phyloP scores from a whole-genome alignment of 2,329 filamentous ascomycete species.

The Dryadomyces quercivorus region DNA sequence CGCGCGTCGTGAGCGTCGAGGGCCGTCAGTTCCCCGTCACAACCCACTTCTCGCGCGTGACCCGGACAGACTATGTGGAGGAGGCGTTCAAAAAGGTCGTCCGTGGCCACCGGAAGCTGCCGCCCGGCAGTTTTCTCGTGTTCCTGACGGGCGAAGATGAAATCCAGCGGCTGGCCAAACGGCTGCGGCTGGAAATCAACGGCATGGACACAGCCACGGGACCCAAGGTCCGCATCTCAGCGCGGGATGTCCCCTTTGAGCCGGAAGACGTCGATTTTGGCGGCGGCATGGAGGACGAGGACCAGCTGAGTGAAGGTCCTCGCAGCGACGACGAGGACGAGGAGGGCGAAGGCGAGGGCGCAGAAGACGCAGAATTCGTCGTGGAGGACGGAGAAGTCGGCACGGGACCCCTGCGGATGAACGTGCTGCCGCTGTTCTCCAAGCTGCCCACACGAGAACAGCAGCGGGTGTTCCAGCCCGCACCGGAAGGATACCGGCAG shows the following conservation, averaged over 20 bases:
- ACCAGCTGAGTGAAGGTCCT: neutral
- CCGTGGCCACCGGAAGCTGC: slow-evolving; percentile 78
- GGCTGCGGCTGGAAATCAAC: slow-evolving; percentile 56
- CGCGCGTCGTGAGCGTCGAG: slow-evolving; percentile 79
- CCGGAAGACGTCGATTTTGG: slow-evolving; percentile 81
- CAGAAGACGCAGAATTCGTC: neutral
- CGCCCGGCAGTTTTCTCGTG: slow-evolving; percentile 80
- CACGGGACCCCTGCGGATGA: slow-evolving; percentile 58
- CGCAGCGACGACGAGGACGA: slow-evolving; percentile 25
- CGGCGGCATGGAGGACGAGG: slow-evolving; percentile 30
- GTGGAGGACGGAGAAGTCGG: slow-evolving; percentile 30
- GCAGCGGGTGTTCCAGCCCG: slow-evolving; percentile 74
- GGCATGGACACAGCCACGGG: slow-evolving; percentile 42
- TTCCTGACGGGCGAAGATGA: slow-evolving; percentile 93
- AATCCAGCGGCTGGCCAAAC: slow-evolving; percentile 72
- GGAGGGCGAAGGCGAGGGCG: neutral
- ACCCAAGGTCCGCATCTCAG: slow-evolving; percentile 62
- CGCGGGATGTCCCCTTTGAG: slow-evolving; percentile 67
- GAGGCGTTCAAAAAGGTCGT: slow-evolving; percentile 82
- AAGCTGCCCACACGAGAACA: slow-evolving; percentile 84
- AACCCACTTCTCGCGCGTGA: slow-evolving; percentile 74
- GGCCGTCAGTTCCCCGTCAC: slow-evolving; percentile 87
- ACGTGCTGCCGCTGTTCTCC: slow-evolving; percentile 89
- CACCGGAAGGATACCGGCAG: slow-evolving; percentile 70
- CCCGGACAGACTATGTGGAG: slow-evolving; percentile 77